Evolutionary conservation across 768 basidiomycete genomes (phyloP).

Genomic region (Paxillus rubicundulus): DNA sequence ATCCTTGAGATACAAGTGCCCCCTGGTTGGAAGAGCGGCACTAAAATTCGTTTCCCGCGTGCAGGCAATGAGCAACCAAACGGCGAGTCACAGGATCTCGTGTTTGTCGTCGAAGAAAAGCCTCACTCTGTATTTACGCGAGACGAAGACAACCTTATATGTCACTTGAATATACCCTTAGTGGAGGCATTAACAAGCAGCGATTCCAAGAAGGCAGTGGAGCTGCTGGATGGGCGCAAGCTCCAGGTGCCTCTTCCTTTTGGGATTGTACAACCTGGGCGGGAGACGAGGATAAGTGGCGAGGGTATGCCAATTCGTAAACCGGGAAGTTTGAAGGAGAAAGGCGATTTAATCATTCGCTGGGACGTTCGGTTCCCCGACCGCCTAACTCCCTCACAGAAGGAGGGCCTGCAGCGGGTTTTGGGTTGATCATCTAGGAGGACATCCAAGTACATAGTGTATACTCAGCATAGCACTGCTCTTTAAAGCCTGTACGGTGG

Average conservation of each 20-base stretch:
- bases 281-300: slow-evolving; percentile 63
- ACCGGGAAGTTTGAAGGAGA: slow-evolving; percentile 61
- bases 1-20: slow-evolving; percentile 75
- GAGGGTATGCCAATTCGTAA: slow-evolving; percentile 95
- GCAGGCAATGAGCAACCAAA: slow-evolving; percentile 75
- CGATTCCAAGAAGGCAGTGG: slow-evolving; percentile 53
- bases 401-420: slow-evolving; percentile 74
- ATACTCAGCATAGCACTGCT: slow-evolving; percentile 1
- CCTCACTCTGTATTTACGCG: slow-evolving; percentile 74
- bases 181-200: slow-evolving; percentile 78
- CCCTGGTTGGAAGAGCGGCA: slow-evolving; percentile 96
- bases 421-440: slow-evolving; percentile 35
- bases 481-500: neutral
- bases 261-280: slow-evolving; percentile 73
- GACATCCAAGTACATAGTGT: neutral
- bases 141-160: slow-evolving; percentile 77
- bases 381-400: slow-evolving; percentile 70
- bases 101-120: slow-evolving; percentile 97
- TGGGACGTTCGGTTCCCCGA: slow-evolving; percentile 88
- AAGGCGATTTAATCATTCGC: slow-evolving; percentile 81
- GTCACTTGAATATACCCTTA: slow-evolving; percentile 62
- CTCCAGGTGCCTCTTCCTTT: slow-evolving; percentile 63
- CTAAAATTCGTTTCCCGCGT: slow-evolving; percentile 86
- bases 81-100: slow-evolving; percentile 84
- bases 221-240: slow-evolving; percentile 77